These are phyloP conservation scores for Aspergillus sp. DNA, from an alignment of 2,329 filamentous ascomycete genomes.

Conservation along the genomic window DNA sequence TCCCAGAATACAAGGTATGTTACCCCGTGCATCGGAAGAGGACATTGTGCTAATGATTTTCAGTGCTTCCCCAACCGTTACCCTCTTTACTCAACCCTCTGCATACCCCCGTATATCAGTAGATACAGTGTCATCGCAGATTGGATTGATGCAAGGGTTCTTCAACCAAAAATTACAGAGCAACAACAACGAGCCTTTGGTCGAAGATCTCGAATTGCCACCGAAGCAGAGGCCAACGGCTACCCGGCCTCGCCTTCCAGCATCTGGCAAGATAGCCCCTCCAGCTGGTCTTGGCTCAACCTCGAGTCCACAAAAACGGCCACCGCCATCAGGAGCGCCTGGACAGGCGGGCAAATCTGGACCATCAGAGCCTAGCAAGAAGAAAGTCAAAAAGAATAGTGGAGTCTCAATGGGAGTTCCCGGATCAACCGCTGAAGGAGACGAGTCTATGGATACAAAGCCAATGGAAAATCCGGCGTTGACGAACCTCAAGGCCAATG, in stretches of 20 bases:
- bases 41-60: slow-evolving; percentile 6
- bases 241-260: slow-evolving; percentile 39
- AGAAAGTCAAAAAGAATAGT: slow-evolving; percentile 39
- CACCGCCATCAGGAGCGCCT: slow-evolving; percentile 23
- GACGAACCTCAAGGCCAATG: slow-evolving; percentile 43
- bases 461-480: neutral
- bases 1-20: slow-evolving; percentile 62
- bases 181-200: slow-evolving; percentile 73
- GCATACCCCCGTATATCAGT: slow-evolving; percentile 72
- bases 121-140: slow-evolving; percentile 72
- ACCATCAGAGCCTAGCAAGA: slow-evolving; percentile 35
- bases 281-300: slow-evolving; percentile 24
- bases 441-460: slow-evolving; percentile 12
- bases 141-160: slow-evolving; percentile 85
- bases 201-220: slow-evolving; percentile 93
- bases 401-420: slow-evolving; percentile 24
- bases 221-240: slow-evolving; percentile 69
- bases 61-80: slow-evolving; percentile 46
- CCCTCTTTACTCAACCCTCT: slow-evolving; percentile 58
- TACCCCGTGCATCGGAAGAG: slow-evolving; percentile 1
- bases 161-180: slow-evolving; percentile 85
- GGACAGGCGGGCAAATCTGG: slow-evolving; percentile 21
- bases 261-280: slow-evolving; percentile 41
- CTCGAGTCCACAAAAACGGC: slow-evolving; percentile 39
- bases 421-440: slow-evolving; percentile 17